Percentiles rank a stretch among this genome's conserved stretches.
These are phyloP conservation scores for Gossypium gossypioides DNA, from an alignment of 441 rosid genomes.

Conservation along the genomic window DNA sequence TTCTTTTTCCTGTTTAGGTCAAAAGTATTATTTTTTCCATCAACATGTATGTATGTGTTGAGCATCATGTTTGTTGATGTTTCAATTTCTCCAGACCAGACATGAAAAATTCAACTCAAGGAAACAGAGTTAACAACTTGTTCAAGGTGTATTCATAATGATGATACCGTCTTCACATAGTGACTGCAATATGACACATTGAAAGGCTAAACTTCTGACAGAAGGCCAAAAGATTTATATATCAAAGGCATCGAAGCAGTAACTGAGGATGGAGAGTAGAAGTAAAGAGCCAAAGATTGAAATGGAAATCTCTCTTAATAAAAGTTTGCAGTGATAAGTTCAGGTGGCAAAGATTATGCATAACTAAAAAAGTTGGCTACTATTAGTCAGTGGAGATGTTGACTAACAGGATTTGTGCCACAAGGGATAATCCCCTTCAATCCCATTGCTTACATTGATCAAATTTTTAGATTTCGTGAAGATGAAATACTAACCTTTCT, in stretches of 20 bases:
- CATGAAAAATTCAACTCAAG: background rate
- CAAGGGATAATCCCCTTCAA: background rate
- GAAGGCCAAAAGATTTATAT: background rate
- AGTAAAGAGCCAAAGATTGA: background rate
- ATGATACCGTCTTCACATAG: background rate
- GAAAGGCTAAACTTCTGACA: background rate
- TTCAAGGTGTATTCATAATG: background rate
- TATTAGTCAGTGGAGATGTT: background rate
- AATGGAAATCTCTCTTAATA: background rate
- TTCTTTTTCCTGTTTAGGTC: constrained; percentile 4
- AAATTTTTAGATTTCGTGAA: background rate
- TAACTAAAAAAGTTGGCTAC: background rate
- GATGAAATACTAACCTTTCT: background rate
- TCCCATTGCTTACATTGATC: background rate
- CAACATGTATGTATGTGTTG: background rate
- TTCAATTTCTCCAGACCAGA: background rate
- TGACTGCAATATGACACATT: background rate
- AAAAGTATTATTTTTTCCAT: background rate
- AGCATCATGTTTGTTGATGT: background rate
- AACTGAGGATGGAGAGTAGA: background rate
- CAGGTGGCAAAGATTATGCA: background rate
- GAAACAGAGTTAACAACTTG: background rate
- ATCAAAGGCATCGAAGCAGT: background rate
- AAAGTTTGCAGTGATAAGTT: background rate
- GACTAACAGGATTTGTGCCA: background rate